Evolutionary conservation across 331 rosid genomes (phyloP).

Genomic region (Rosa hybrid): DNA sequence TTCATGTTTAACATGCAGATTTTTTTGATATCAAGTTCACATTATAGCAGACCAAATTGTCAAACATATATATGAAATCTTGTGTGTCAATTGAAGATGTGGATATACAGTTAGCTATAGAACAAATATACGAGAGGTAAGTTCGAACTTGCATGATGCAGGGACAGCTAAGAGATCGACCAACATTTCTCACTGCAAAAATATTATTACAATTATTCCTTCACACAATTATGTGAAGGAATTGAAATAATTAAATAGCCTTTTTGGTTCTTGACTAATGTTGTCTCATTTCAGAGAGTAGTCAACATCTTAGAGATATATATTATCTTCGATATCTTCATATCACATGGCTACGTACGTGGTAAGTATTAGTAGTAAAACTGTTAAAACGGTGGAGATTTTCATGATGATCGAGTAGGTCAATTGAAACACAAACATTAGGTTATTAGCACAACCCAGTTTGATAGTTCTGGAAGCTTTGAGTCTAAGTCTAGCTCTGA

Average conservation of each 20-base stretch:
- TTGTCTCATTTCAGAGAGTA: neutral
- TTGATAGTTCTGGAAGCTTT: neutral
- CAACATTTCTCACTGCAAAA: slow-evolving; percentile 1
- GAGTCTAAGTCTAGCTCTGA: neutral
- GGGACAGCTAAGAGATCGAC: neutral
- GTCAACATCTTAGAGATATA: neutral
- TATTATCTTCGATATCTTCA: neutral
- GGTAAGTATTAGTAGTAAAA: neutral
- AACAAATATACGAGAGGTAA: neutral
- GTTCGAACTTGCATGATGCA: neutral
- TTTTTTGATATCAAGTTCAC: neutral
- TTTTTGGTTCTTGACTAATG: neutral
- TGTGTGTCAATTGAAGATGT: neutral
- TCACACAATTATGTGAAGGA: neutral
- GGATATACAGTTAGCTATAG: neutral
- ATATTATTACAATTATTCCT: neutral
- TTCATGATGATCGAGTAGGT: neutral
- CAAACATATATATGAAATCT: slow-evolving; percentile 2
- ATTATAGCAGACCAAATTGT: neutral
- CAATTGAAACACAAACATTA: neutral
- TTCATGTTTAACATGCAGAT: neutral
- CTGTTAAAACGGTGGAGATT: neutral
- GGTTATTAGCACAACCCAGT: neutral
- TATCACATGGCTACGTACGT: neutral
- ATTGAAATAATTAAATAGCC: neutral